A percentile compares a stretch with the other conserved stretches of the same genome.
Conservation (phyloP, 2,329 filamentous ascomycete species). For the Trichoderma sp. region DNA sequence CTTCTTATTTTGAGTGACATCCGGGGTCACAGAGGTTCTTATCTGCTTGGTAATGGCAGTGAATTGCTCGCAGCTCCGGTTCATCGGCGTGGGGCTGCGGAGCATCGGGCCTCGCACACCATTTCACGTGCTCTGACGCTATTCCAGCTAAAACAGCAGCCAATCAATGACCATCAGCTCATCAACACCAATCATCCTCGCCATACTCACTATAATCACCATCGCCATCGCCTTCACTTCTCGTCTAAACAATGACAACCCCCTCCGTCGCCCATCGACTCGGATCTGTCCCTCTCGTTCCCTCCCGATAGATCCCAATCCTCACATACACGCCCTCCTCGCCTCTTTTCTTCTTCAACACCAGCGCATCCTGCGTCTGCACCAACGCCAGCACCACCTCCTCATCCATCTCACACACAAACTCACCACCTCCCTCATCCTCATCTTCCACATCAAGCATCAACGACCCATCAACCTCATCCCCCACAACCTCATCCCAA, state of each 20-base stretch:
- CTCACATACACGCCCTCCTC: background rate
- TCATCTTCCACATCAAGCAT: conserved; percentile 7
- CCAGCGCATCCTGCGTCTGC: conserved; percentile 11
- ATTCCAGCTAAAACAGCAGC: background rate
- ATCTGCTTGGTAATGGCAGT: conserved; percentile 14
- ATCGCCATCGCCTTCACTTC: no score
- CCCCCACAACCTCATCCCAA: conserved; percentile 7
- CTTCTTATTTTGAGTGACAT: background rate
- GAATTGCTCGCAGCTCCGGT: conserved; percentile 5
- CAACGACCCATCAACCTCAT: conserved; percentile 3
- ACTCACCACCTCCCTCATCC: background rate
- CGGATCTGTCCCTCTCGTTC: background rate
- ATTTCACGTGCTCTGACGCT: conserved; percentile 26
- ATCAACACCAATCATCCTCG: no score
- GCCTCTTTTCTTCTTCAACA: background rate
- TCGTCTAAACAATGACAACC: background rate
- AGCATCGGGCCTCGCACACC: conserved; percentile 22
- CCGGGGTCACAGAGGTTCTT: background rate
- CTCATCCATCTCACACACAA: background rate
- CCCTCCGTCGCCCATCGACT: conserved; percentile 1
- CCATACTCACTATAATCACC: no score
- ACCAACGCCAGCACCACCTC: background rate
- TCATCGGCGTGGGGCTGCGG: conserved; percentile 23
- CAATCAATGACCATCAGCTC: no score
- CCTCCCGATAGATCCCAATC: conserved; percentile 10